Conservation (phyloP, 2,329 filamentous ascomycete species). For the Cercospora sp. region DNA sequence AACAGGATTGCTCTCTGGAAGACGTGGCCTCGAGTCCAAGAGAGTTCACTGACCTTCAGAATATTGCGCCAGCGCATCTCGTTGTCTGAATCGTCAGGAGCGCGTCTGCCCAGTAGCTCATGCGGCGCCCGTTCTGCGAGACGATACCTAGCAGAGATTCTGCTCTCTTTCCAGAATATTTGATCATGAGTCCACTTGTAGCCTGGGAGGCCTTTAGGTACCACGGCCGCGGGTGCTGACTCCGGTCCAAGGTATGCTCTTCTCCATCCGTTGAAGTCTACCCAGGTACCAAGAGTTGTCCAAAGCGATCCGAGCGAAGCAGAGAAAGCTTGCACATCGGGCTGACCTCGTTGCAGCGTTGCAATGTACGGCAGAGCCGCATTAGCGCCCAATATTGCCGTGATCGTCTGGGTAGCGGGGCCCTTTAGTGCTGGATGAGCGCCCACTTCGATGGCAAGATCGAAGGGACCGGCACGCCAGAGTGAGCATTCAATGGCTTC, state of each 20-base stretch:
- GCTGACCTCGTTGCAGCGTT: conserved; percentile 28
- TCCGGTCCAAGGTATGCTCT: conserved; percentile 19
- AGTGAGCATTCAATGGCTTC: conserved; percentile 42
- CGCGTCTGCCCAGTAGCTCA: conserved; percentile 21
- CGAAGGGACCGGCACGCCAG: conserved; percentile 30
- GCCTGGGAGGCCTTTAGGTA: conserved; percentile 13
- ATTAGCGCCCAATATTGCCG: conserved; percentile 23
- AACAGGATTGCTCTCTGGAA: conserved; percentile 38
- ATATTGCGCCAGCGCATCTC: conserved; percentile 25
- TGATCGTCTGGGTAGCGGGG: conserved; percentile 42
- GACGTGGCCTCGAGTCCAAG: conserved; percentile 40
- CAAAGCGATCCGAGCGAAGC: conserved; percentile 23
- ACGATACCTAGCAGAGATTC: conserved; percentile 19
- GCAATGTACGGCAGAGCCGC: conserved; percentile 17
- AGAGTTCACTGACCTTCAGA: conserved; percentile 27
- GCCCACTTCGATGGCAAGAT: conserved; percentile 49
- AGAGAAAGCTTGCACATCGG: conserved; percentile 33
- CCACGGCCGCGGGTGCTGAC: not conserved
- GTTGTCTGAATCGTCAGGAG: conserved; percentile 21
- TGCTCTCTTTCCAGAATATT: conserved; percentile 22
- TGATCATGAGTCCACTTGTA: conserved; percentile 25
- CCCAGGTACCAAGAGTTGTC: conserved; percentile 17
- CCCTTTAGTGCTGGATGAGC: conserved; percentile 50
- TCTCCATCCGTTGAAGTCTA: conserved; percentile 23
- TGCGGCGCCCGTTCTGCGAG: conserved; percentile 17